Conservation (phyloP, 495 filamentous ascomycete genomes). For the Ascobolus immersus region DNA sequence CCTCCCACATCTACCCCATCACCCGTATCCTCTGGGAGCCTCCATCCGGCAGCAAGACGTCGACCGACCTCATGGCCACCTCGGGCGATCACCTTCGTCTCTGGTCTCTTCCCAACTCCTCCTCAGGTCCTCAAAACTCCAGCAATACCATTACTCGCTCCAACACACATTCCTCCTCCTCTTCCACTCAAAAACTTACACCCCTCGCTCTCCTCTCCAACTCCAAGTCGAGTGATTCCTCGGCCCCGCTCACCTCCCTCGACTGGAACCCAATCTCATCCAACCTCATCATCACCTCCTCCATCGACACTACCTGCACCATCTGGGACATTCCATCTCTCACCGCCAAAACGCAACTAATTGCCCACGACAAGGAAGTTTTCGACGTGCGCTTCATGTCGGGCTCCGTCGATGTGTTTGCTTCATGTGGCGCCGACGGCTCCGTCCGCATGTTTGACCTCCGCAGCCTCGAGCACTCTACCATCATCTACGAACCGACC, state of each 20-base stretch:
- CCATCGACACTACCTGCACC: constrained; percentile 98
- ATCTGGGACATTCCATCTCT: constrained; percentile 98
- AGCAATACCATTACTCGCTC: constrained; percentile 52
- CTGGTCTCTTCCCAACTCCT: constrained; percentile 49
- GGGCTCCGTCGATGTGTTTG: constrained; percentile 88
- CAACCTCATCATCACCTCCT: constrained; percentile 90
- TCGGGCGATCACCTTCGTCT: constrained; percentile 88
- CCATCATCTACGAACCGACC: constrained; percentile 94
- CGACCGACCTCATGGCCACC: constrained; percentile 85
- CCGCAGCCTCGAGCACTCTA: constrained; percentile 85
- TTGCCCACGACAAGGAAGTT: constrained; percentile 97
- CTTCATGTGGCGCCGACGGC: constrained; percentile 89
- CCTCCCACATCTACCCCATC: constrained; percentile 91
- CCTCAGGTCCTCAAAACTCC: constrained; percentile 5
- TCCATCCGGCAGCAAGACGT: constrained; percentile 84
- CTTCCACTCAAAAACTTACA: constrained; percentile 61
- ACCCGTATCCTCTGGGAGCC: constrained; percentile 94
- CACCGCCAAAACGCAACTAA: constrained; percentile 93
- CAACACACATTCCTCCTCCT: constrained; percentile 32
- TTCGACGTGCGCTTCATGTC: constrained; percentile 96
- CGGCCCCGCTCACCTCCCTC: constrained; percentile 78
- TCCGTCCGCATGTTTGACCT: constrained; percentile 98
- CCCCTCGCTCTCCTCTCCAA: constrained; percentile 86
- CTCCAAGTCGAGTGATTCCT: constrained; percentile 94
- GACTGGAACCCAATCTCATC: constrained; percentile 97